These are phyloP conservation scores for Chalara sp. DNA, from an alignment of 2,329 filamentous ascomycete species.

Conservation along the genomic window DNA sequence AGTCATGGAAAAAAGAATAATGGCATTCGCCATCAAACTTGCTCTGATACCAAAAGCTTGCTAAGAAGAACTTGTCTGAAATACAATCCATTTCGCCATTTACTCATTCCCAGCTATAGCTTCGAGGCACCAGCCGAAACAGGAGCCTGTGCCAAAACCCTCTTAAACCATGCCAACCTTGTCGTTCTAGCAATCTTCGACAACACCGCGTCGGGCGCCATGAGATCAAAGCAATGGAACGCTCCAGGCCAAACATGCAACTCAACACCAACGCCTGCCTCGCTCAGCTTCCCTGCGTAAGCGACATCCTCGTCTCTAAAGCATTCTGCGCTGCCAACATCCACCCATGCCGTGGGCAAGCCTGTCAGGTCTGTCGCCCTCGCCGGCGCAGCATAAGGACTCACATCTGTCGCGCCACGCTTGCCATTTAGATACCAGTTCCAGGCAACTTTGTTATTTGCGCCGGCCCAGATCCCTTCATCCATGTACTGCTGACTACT, in stretches of 20 bases:
- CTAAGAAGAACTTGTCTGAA: too few relatives aligned
- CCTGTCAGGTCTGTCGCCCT: constrained; percentile 23
- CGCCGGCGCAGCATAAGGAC: constrained; percentile 26
- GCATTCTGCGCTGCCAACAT: constrained; percentile 28
- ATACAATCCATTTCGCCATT: too few relatives aligned
- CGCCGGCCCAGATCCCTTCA: constrained; percentile 26
- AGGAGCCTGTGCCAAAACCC: background rate
- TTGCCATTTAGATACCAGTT: constrained; percentile 25
- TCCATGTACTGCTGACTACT: constrained; percentile 11
- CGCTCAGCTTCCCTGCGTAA: constrained; percentile 29
- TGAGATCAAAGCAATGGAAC: constrained; percentile 1
- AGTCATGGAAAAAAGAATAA: too few relatives aligned
- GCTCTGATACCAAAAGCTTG: too few relatives aligned
- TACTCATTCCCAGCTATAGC: too few relatives aligned
- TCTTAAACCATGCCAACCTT: background rate
- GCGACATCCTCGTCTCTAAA: constrained; percentile 30
- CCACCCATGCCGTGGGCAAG: constrained; percentile 29
- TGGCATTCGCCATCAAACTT: too few relatives aligned
- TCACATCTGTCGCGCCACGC: constrained; percentile 22
- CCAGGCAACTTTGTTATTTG: constrained; percentile 27
- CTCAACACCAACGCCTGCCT: constrained; percentile 27
- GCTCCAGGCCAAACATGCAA: constrained; percentile 30
- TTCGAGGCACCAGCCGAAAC: too few relatives aligned
- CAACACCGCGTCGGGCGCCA: background rate
- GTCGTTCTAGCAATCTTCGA: background rate